phyloP scores from a whole-genome alignment of 164 flowering plant species.

The Echeveria elegans region DNA sequence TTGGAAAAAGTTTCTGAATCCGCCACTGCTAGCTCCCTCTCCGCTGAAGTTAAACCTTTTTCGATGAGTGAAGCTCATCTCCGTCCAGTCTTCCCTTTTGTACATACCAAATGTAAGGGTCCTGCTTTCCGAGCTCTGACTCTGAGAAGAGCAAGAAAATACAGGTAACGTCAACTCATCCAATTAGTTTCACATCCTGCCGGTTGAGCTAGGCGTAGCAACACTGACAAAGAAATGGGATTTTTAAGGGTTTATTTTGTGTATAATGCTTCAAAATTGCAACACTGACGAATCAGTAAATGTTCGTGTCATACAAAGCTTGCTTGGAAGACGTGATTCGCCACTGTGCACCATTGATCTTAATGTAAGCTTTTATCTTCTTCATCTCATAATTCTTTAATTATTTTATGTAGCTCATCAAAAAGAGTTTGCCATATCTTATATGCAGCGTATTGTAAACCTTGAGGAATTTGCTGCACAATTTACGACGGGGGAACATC shows the following conservation, averaged over 20 bases:
- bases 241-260: background rate
- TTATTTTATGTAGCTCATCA: background rate
- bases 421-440: conserved; percentile 1
- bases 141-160: too few relatives aligned
- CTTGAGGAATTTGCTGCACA: conserved; percentile 49
- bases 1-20: too few relatives aligned
- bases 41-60: too few relatives aligned
- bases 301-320: conserved; percentile 29
- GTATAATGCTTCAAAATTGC: background rate
- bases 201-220: background rate
- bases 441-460: conserved; percentile 57
- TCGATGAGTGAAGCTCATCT: too few relatives aligned
- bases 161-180: conserved; percentile 19
- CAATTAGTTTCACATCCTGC: background rate
- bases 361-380: conserved; percentile 36
- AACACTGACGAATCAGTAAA: conserved; percentile 51
- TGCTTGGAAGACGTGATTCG: conserved; percentile 46
- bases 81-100: too few relatives aligned
- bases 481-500: conserved; percentile 67
- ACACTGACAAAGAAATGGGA: background rate
- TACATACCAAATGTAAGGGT: too few relatives aligned
- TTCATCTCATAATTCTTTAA: background rate
- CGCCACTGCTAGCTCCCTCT: too few relatives aligned
- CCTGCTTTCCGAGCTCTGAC: too few relatives aligned
- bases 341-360: conserved; percentile 54